phyloP scores from a whole-genome alignment of 2,329 filamentous ascomycete genomes.

The Aspergillus hiratsukae region DNA sequence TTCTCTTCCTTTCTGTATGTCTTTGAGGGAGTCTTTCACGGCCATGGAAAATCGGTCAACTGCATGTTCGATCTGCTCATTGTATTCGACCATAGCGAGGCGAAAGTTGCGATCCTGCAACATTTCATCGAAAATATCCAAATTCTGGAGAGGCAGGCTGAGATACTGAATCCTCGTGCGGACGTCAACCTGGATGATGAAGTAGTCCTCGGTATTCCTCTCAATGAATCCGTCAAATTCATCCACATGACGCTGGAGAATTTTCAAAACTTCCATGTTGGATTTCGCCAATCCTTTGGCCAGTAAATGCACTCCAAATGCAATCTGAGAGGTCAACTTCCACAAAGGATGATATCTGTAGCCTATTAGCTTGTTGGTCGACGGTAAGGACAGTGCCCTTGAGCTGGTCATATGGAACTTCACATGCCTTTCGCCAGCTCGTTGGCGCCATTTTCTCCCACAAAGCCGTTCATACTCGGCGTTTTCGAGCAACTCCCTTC shows the following conservation, averaged over 20 bases:
- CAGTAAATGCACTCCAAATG: slow-evolving; percentile 86
- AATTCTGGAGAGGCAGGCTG: slow-evolving; percentile 76
- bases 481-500: slow-evolving; percentile 64
- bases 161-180: slow-evolving; percentile 74
- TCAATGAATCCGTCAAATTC: slow-evolving; percentile 91
- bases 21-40: slow-evolving; percentile 72
- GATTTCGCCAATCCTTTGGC: slow-evolving; percentile 83
- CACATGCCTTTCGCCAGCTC: slow-evolving; percentile 56
- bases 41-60: slow-evolving; percentile 71
- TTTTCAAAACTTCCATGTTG: slow-evolving; percentile 79
- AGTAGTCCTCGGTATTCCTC: slow-evolving; percentile 77
- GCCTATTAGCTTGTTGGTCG: slow-evolving; percentile 4
- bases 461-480: slow-evolving; percentile 66
- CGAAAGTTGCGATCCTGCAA: slow-evolving; percentile 80
- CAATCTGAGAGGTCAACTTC: slow-evolving; percentile 88
- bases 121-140: slow-evolving; percentile 79
- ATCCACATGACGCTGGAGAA: slow-evolving; percentile 86
- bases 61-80: slow-evolving; percentile 87
- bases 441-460: slow-evolving; percentile 70
- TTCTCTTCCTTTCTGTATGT: slow-evolving; percentile 72
- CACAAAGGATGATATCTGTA: slow-evolving; percentile 74
- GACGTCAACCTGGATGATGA: slow-evolving; percentile 73
- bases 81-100: slow-evolving; percentile 75
- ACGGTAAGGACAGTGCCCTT: neutral
- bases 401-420: neutral